These are phyloP conservation scores for Talaromyces funiculosus DNA, from an alignment of 2,329 filamentous ascomycete genomes.

Conservation along the genomic window DNA sequence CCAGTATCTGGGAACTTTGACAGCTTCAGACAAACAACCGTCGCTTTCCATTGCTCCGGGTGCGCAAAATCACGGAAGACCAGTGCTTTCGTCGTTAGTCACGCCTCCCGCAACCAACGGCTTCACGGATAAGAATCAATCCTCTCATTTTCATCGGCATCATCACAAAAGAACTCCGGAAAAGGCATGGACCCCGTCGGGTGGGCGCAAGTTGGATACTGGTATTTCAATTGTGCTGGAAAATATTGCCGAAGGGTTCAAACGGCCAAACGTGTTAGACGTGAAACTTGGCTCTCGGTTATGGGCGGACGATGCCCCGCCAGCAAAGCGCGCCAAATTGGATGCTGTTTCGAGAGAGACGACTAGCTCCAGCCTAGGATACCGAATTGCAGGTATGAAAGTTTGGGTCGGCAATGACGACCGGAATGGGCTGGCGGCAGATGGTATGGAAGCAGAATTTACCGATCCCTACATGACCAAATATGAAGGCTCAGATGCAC, in stretches of 20 bases:
- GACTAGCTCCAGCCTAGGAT: slow-evolving; percentile 56
- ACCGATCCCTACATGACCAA: slow-evolving; percentile 31
- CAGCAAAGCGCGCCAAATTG: slow-evolving; percentile 53
- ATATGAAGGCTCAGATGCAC: slow-evolving; percentile 46
- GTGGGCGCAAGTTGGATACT: slow-evolving; percentile 64
- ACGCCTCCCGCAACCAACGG: slow-evolving; percentile 19
- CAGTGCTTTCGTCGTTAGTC: slow-evolving; percentile 24
- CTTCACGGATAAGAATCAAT: slow-evolving; percentile 13
- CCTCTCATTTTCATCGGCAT: slow-evolving; percentile 18
- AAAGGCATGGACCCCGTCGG: slow-evolving; percentile 43
- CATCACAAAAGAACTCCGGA: slow-evolving; percentile 23
- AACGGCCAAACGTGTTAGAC: slow-evolving; percentile 82
- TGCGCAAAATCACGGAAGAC: slow-evolving; percentile 45
- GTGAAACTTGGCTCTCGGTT: slow-evolving; percentile 82
- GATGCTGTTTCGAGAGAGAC: slow-evolving; percentile 56
- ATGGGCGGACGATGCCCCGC: slow-evolving; percentile 68
- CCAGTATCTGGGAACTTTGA: slow-evolving; percentile 71
- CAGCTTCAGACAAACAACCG: slow-evolving; percentile 43
- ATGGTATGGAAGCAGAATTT: slow-evolving; percentile 21
- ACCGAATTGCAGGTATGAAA: slow-evolving; percentile 62
- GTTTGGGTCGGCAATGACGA: slow-evolving; percentile 45
- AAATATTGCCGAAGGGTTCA: slow-evolving; percentile 76
- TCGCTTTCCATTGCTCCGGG: slow-evolving; percentile 35
- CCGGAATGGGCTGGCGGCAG: slow-evolving; percentile 20
- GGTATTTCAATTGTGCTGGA: slow-evolving; percentile 77